Evolutionary conservation across 1,139 yeast species (phyloP).

Genomic region (Yamadazyma diddensiae): DNA sequence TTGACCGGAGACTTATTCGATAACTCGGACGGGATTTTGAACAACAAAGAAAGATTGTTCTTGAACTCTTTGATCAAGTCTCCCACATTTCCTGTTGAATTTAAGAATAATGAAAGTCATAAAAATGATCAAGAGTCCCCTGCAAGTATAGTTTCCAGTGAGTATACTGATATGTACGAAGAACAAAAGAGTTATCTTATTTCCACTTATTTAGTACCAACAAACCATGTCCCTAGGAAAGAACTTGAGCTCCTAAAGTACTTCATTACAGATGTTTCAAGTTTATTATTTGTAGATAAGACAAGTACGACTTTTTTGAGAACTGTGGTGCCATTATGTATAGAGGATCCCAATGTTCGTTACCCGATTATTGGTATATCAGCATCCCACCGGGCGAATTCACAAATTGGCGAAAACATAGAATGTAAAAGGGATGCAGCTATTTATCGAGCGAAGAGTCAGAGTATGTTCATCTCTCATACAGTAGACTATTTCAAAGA

Average conservation of each 20-base stretch:
- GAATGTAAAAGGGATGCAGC: slow-evolving; percentile 15
- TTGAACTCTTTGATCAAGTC: slow-evolving; percentile 14
- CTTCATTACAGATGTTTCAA: slow-evolving; percentile 18
- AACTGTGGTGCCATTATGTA: slow-evolving; percentile 18
- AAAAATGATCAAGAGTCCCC: slow-evolving; percentile 2
- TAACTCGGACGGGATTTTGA: slow-evolving; percentile 7
- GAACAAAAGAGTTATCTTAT: slow-evolving; percentile 11
- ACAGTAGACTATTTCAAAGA: slow-evolving; percentile 11
- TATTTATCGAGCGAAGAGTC: slow-evolving; percentile 17
- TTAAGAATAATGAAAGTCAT: neutral
- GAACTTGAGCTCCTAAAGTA: slow-evolving; percentile 15
- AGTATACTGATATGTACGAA: slow-evolving; percentile 9
- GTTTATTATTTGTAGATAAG: slow-evolving; percentile 18
- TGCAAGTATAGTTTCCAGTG: slow-evolving; percentile 2
- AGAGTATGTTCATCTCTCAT: slow-evolving; percentile 13
- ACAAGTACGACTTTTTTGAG: slow-evolving; percentile 17
- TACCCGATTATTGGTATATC: slow-evolving; percentile 19
- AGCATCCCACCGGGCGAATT: slow-evolving; percentile 18
- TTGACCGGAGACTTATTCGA: slow-evolving; percentile 10
- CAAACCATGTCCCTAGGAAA: slow-evolving; percentile 8
- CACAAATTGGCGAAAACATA: slow-evolving; percentile 1
- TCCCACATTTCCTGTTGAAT: slow-evolving; percentile 12
- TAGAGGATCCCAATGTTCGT: slow-evolving; percentile 15
- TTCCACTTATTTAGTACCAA: slow-evolving; percentile 6
- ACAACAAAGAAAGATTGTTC: slow-evolving; percentile 14